Base-by-base conservation (phyloP, 495 filamentous ascomycete genomes). In the Tetracladium setigerum region DNA sequence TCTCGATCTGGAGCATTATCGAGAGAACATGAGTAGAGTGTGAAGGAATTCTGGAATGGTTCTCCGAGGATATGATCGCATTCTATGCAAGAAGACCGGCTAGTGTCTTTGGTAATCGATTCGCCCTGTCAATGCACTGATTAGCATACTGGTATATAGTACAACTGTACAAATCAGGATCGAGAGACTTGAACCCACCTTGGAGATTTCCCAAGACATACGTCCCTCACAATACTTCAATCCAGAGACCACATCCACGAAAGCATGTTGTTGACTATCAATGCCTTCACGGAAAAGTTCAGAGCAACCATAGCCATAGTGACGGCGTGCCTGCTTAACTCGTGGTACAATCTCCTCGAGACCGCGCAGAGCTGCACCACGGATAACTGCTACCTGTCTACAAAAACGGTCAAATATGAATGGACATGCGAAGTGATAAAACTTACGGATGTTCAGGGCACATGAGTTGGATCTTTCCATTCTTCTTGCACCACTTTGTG, bases 401-500 rank as follows among this genome's bases (percentile, higher is more conserved):
- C 5, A 7, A 27, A 27, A 27, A 27, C 22, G 7, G 22, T 27
- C 22, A 27, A 27, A 27, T 3, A 27, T 7, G 7, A 27, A 27
- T 27, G n/a, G n/a, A n/a, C n/a, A 3, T 7, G 22, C 3, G 22
- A 3, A 27, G 22, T 27, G 16, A 34, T 4, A 9, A 2, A 18
- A 30, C 41, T n/a, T 44, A 44, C 41, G 27, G 41, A 32, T 53
- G 9, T 1, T 12, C 16, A 1, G 44, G 50, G 16, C 50, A 14
- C 2, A 53, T 15, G 15, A 53, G 36, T 22, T 14, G 33, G n/a
- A 44, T 47, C 17, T 44, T 13, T 16, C 38, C 50, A 53, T 47
- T 53, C 10, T 32, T 2, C 22, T 16, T 0, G 33, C 53, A 47
- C 62, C 62, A 65, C 17, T 51, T 52, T 18, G 41, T 39, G 8